A percentile compares a stretch with the other conserved stretches of the same genome.
phyloP scores from a whole-genome alignment of 345 rosid species.

The Eucalyptus urophylla region DNA sequence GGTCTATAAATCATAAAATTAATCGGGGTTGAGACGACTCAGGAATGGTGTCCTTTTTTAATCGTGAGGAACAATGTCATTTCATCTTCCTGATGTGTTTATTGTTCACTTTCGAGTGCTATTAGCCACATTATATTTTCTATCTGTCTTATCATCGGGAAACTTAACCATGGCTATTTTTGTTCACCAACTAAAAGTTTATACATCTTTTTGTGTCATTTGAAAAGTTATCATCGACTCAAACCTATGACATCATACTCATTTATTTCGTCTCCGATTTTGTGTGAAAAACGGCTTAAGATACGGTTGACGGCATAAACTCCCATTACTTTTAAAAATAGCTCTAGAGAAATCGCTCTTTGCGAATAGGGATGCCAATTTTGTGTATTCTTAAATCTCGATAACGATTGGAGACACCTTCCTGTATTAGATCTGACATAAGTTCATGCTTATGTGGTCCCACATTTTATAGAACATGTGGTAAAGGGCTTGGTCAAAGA shows the following conservation, averaged over 20 bases:
- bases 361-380: background rate
- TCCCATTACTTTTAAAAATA: background rate
- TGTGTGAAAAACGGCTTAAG: background rate
- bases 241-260: background rate
- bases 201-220: background rate
- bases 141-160: accelerated
- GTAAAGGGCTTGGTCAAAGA: background rate
- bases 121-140: background rate
- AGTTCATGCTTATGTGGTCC: background rate
- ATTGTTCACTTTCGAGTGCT: background rate
- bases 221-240: background rate
- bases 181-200: background rate
- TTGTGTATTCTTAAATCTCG: background rate
- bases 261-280: background rate
- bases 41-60: background rate
- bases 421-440: background rate
- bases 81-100: background rate
- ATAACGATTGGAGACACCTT: background rate
- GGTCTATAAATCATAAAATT: background rate
- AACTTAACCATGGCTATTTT: background rate
- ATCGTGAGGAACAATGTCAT: background rate
- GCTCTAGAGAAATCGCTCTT: background rate
- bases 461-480: background rate
- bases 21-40: background rate
- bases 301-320: background rate